Evolutionary conservation across 2,329 filamentous ascomycete species (phyloP).

Genomic region (Mycocentrospora acerina): DNA sequence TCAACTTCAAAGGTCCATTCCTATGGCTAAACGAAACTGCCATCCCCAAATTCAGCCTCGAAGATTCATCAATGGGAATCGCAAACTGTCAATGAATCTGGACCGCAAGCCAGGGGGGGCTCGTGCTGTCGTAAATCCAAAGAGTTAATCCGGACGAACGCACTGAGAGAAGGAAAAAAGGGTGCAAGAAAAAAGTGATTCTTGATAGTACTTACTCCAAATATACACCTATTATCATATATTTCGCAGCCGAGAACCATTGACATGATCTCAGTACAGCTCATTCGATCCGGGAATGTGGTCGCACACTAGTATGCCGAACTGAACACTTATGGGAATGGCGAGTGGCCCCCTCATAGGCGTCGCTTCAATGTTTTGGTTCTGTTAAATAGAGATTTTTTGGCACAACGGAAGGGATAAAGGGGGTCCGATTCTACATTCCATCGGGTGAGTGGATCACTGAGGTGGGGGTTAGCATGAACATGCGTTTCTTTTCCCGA

Average conservation of each 20-base stretch:
- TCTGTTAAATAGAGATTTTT: conserved; percentile 8
- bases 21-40: conserved; percentile 25
- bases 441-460: conserved; percentile 11
- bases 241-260: conserved; percentile 7
- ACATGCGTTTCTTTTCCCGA: too few species aligned
- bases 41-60: conserved; percentile 14
- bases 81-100: conserved; percentile 39
- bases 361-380: conserved; percentile 10
- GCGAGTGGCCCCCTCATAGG: conserved; percentile 8
- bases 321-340: conserved; percentile 19
- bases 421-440: conserved; percentile 6
- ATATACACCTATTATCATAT: conserved; percentile 9
- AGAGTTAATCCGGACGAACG: not conserved
- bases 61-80: conserved; percentile 28
- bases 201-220: conserved; percentile 1
- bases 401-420: conserved; percentile 5
- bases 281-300: conserved; percentile 14
- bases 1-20: conserved; percentile 20
- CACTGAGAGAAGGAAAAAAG: conserved; percentile 2
- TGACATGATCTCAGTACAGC: conserved; percentile 6
- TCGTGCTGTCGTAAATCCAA: conserved; percentile 6
- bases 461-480: conserved; percentile 2
- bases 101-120: conserved; percentile 8
- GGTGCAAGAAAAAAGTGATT: conserved; percentile 12
- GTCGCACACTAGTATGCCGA: conserved; percentile 6